phyloP scores from a whole-genome alignment of 2,329 filamentous ascomycete genomes.

The Berkeleyomyces basicola region DNA sequence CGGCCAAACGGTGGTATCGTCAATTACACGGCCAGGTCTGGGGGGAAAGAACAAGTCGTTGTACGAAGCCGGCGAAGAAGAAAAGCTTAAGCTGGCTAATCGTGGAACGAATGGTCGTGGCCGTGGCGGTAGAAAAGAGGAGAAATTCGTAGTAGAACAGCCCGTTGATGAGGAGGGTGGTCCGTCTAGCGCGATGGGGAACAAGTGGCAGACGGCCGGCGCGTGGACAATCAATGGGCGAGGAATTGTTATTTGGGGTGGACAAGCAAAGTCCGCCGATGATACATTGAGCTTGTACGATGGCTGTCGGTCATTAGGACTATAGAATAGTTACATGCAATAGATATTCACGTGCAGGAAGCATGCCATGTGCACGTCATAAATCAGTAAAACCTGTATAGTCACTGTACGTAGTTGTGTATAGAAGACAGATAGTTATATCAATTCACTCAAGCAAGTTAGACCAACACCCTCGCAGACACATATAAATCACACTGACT shows the following conservation, averaged over 20 bases:
- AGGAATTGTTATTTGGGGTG: slow-evolving; percentile 34
- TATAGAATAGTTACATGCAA: slow-evolving; percentile 15
- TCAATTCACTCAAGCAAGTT: background rate
- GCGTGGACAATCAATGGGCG: slow-evolving; percentile 34
- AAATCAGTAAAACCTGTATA: no score
- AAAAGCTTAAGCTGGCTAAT: background rate
- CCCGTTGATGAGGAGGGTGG: slow-evolving; percentile 18
- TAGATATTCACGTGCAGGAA: no score
- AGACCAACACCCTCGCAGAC: background rate
- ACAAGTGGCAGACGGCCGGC: slow-evolving; percentile 40
- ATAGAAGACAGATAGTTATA: background rate
- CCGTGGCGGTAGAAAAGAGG: background rate
- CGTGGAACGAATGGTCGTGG: background rate
- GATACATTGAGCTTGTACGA: slow-evolving; percentile 39
- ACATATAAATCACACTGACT: background rate
- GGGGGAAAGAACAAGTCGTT: slow-evolving; percentile 5
- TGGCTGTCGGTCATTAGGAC: slow-evolving; percentile 22
- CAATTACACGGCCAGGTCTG: slow-evolving; percentile 19
- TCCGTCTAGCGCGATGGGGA: slow-evolving; percentile 31
- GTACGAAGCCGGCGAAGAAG: slow-evolving; percentile 3
- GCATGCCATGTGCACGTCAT: no score
- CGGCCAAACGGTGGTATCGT: slow-evolving; percentile 31
- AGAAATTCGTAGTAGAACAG: slow-evolving; percentile 15
- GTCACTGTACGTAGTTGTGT: no score
- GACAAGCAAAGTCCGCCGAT: slow-evolving; percentile 30